These are phyloP conservation scores for Lactarius sanguifluus DNA, from an alignment of 768 basidiomycete genomes.

Conservation along the genomic window DNA sequence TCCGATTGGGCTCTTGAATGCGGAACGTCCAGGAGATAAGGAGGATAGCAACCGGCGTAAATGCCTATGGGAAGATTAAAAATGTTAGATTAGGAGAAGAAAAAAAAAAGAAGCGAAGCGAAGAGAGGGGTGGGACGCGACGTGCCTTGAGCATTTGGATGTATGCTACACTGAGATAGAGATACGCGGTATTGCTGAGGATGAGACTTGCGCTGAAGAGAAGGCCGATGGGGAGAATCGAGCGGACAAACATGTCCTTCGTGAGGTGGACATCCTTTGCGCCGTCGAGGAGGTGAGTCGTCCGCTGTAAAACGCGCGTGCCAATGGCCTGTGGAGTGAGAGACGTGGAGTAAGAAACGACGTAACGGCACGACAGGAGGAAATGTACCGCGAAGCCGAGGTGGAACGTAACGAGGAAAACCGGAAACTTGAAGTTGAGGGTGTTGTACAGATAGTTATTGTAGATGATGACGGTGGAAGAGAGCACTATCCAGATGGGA, in stretches of 20 bases:
- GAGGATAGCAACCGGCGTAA: constrained; percentile 85
- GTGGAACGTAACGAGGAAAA: constrained; percentile 92
- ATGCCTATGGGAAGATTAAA: constrained; percentile 57
- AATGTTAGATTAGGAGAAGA: background rate
- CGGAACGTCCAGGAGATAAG: constrained; percentile 91
- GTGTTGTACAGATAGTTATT: constrained; percentile 89
- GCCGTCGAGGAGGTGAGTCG: constrained; percentile 78
- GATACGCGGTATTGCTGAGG: constrained; percentile 89
- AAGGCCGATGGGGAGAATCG: constrained; percentile 90
- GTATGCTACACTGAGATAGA: constrained; percentile 88
- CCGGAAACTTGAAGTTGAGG: constrained; percentile 83
- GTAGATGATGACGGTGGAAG: constrained; percentile 91
- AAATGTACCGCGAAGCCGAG: constrained; percentile 57
- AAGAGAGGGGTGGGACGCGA: background rate
- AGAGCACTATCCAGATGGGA: constrained; percentile 90
- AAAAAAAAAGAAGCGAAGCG: background rate
- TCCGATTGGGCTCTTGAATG: constrained; percentile 82
- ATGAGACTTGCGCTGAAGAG: constrained; percentile 93
- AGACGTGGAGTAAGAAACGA: background rate
- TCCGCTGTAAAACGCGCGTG: constrained; percentile 81
- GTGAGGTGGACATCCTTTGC: constrained; percentile 77
- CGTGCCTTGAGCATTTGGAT: constrained; percentile 94
- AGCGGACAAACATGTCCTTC: constrained; percentile 72
- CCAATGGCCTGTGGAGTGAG: constrained; percentile 58
- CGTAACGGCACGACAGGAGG: constrained; percentile 16